Percentiles rank a stretch among this genome's conserved stretches.
Evolutionary conservation across 805 yeast species (phyloP).

Genomic region (Priceomyces melissophilus): DNA sequence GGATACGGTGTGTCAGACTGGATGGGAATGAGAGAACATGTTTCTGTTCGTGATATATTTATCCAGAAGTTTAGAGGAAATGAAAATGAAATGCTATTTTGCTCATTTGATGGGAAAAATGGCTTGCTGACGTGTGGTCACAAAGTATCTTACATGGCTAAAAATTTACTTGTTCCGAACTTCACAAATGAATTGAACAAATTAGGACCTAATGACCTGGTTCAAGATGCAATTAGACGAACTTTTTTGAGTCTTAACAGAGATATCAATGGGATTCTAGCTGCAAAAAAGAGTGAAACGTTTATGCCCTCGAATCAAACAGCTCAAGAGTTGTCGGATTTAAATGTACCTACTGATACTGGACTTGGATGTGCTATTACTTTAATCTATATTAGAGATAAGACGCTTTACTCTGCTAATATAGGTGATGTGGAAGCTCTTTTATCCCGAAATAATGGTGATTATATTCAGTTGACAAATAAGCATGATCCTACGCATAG

Average conservation of each 20-base stretch:
- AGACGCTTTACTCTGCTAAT: conserved; percentile 73
- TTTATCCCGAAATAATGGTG: conserved; percentile 77
- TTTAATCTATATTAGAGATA: conserved; percentile 71
- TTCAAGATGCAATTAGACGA: conserved; percentile 75
- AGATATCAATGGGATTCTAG: conserved; percentile 65
- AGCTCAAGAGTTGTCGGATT: conserved; percentile 36
- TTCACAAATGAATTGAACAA: conserved; percentile 66
- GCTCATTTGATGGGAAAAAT: conserved; percentile 81
- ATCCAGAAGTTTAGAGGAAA: conserved; percentile 84
- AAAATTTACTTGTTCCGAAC: conserved; percentile 63
- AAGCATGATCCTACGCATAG: conserved; percentile 82
- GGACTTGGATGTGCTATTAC: conserved; percentile 84
- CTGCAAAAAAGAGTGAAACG: conserved; percentile 41
- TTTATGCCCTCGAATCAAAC: conserved; percentile 36
- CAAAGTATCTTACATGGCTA: conserved; percentile 67
- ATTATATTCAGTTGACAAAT: conserved; percentile 64
- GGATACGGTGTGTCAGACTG: conserved; percentile 92
- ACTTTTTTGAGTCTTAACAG: conserved; percentile 78
- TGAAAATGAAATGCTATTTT: conserved; percentile 74
- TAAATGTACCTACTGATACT: conserved; percentile 59
- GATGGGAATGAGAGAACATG: conserved; percentile 61
- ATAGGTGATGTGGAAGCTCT: conserved; percentile 88
- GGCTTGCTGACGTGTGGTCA: conserved; percentile 45
- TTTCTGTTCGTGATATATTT: conserved; percentile 80
- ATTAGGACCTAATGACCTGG: conserved; percentile 39